These are phyloP conservation scores for Lactarius pseudohatsudake DNA, from an alignment of 768 basidiomycete genomes.

Conservation along the genomic window DNA sequence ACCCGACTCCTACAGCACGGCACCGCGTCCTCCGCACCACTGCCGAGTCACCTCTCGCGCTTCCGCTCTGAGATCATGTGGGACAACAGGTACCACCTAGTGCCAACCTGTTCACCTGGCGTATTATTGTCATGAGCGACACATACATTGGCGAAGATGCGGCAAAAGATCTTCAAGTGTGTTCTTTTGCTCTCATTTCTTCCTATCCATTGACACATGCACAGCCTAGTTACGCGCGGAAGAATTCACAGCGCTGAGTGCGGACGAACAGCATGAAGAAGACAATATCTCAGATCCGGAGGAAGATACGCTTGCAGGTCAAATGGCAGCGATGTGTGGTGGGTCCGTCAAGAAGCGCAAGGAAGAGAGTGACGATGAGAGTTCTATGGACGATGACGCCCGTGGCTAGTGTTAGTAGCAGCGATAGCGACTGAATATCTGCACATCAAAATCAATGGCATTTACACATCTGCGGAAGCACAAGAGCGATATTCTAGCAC, in stretches of 20 bases:
- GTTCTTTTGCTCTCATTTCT: conserved; percentile 33
- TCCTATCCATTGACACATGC: conserved; percentile 4
- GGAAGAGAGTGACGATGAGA: conserved; percentile 53
- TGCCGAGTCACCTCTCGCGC: not conserved
- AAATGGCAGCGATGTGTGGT: conserved; percentile 96
- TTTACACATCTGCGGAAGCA: not conserved
- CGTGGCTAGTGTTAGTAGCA: conserved; percentile 51
- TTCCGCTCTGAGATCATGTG: too few relatives aligned
- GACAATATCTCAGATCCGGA: conserved; percentile 98
- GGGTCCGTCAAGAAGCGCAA: conserved; percentile 70
- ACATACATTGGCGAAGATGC: conserved; percentile 84
- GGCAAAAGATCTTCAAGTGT: conserved; percentile 66
- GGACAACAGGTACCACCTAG: conserved; percentile 84
- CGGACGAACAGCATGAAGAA: conserved; percentile 63
- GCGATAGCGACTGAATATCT: conserved; percentile 47
- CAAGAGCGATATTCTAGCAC: not conserved
- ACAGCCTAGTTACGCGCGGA: conserved; percentile 75
- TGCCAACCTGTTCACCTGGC: conserved; percentile 85
- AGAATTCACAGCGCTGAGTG: conserved; percentile 55
- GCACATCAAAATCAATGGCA: conserved; percentile 8
- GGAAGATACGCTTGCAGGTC: conserved; percentile 92
- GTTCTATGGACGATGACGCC: conserved; percentile 50
- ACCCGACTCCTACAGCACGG: conserved; percentile 40
- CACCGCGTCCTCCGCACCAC: not conserved
- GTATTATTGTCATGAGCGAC: conserved; percentile 81